Conservation (phyloP, 148 eudicot genomes). For the Rhododendron ovatum region DNA sequence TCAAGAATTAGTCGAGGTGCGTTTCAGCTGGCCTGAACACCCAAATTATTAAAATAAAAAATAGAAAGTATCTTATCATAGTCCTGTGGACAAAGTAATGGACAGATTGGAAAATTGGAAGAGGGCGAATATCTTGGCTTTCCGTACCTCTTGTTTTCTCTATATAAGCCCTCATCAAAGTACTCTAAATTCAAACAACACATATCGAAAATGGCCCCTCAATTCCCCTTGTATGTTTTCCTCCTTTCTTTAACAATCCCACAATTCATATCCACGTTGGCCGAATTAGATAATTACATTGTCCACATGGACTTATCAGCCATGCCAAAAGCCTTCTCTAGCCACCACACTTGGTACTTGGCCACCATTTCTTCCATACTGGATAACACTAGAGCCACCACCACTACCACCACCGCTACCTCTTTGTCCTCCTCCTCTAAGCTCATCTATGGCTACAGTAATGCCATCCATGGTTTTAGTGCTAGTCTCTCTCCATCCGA, state of each 20-base stretch:
- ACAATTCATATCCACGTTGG: slow-evolving; percentile 4
- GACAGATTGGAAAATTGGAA: no score
- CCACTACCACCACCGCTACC: neutral
- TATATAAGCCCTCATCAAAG: neutral
- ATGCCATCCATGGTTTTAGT: slow-evolving; percentile 58
- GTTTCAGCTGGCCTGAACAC: no score
- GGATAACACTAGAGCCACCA: neutral
- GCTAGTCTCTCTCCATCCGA: slow-evolving; percentile 36
- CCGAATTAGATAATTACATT: slow-evolving; percentile 25
- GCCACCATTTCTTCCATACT: slow-evolving; percentile 31
- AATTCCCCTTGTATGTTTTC: neutral
- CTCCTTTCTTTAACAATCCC: neutral
- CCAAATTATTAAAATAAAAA: no score
- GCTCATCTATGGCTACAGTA: slow-evolving; percentile 35
- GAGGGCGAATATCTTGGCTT: neutral
- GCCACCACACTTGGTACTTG: no score
- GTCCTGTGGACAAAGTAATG: no score
- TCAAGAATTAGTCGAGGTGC: no score
- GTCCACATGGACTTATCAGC: slow-evolving; percentile 52
- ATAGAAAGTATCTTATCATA: no score
- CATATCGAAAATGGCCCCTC: neutral
- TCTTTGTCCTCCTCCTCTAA: slow-evolving; percentile 9
- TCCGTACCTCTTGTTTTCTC: slow-evolving; percentile 1
- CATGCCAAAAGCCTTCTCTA: slow-evolving; percentile 30
- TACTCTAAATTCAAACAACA: neutral